Evolutionary conservation across 805 yeast genomes (phyloP).

Genomic region (Candida orba): DNA sequence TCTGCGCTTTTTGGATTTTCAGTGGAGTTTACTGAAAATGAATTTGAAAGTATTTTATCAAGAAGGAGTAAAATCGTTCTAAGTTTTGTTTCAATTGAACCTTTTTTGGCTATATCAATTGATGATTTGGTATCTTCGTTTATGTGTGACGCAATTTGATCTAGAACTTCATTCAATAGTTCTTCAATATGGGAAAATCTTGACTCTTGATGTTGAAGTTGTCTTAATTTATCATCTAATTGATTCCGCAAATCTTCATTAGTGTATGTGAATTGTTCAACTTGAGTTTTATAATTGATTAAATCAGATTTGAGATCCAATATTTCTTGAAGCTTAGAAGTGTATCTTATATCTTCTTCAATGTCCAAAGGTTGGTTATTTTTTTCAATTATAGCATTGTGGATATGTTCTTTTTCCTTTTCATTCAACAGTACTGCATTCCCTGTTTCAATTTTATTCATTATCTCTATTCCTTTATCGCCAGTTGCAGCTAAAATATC

Average conservation of each 20-base stretch:
- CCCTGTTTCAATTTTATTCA: conserved; percentile 17
- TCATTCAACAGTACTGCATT: conserved; percentile 14
- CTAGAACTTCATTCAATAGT: conserved; percentile 12
- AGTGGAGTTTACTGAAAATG: too few relatives aligned
- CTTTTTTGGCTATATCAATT: conserved; percentile 15
- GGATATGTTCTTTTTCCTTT: conserved; percentile 10
- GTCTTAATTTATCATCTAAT: neutral
- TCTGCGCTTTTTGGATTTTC: too few relatives aligned
- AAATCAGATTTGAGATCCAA: conserved; percentile 23
- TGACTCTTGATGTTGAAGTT: conserved; percentile 1
- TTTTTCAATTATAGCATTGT: conserved; percentile 12
- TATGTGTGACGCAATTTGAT: conserved; percentile 6
- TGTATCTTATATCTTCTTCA: conserved; percentile 8
- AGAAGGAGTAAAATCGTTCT: conserved; percentile 14
- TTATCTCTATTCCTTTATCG: conserved; percentile 17
- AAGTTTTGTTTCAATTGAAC: conserved; percentile 19
- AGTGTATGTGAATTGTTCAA: conserved; percentile 18
- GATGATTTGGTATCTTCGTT: conserved; percentile 17
- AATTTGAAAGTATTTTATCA: neutral
- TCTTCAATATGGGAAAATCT: conserved; percentile 9
- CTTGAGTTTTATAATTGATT: conserved; percentile 14
- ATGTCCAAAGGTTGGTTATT: conserved; percentile 1
- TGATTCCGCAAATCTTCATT: conserved; percentile 19
- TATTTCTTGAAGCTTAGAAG: conserved; percentile 19
- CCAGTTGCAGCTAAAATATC: conserved; percentile 14